These are phyloP conservation scores for Capniomyces stellatus DNA, from an alignment of 371 early-diverging fungal species.

Conservation along the genomic window DNA sequence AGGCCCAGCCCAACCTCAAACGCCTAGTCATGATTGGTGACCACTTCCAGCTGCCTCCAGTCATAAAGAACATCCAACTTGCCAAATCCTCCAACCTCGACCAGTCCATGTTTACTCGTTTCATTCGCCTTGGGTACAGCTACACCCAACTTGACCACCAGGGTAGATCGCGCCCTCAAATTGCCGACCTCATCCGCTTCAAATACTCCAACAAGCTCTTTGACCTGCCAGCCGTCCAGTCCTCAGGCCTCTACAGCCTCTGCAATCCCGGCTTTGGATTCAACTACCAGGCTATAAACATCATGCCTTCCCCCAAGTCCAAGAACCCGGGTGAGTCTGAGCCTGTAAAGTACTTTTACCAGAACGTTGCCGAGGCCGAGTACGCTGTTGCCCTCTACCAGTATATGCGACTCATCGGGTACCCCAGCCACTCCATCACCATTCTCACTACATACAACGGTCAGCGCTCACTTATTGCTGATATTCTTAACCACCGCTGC, in stretches of 20 bases:
- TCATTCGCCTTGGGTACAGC: slow-evolving; percentile 80
- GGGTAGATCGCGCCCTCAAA: slow-evolving; percentile 60
- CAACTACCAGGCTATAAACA: slow-evolving; percentile 71
- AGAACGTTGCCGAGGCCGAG: slow-evolving; percentile 95
- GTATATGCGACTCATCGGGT: slow-evolving; percentile 89
- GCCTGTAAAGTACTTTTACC: slow-evolving; percentile 55
- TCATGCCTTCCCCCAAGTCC: slow-evolving; percentile 48
- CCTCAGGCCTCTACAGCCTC: slow-evolving; percentile 24
- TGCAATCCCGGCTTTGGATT: slow-evolving; percentile 73
- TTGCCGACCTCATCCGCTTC: slow-evolving; percentile 71
- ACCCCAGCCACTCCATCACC: slow-evolving; percentile 67
- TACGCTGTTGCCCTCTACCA: slow-evolving; percentile 82
- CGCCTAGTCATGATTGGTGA: slow-evolving; percentile 94
- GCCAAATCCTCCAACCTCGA: slow-evolving; percentile 75
- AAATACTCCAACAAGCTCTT: slow-evolving; percentile 47
- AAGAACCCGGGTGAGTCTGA: slow-evolving; percentile 53
- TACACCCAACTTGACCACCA: slow-evolving; percentile 63
- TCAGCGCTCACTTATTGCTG: slow-evolving; percentile 73
- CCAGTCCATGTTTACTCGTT: slow-evolving; percentile 75
- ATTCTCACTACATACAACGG: slow-evolving; percentile 93
- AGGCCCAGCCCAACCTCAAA: slow-evolving; percentile 29
- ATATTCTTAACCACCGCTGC: slow-evolving; percentile 72
- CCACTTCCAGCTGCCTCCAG: slow-evolving; percentile 88
- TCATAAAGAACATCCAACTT: slow-evolving; percentile 69
- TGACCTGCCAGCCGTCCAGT: slow-evolving; percentile 32